Evolutionary conservation across 75 land plant species (phyloP).

Genomic region (Adiantum capillusveneris): DNA sequence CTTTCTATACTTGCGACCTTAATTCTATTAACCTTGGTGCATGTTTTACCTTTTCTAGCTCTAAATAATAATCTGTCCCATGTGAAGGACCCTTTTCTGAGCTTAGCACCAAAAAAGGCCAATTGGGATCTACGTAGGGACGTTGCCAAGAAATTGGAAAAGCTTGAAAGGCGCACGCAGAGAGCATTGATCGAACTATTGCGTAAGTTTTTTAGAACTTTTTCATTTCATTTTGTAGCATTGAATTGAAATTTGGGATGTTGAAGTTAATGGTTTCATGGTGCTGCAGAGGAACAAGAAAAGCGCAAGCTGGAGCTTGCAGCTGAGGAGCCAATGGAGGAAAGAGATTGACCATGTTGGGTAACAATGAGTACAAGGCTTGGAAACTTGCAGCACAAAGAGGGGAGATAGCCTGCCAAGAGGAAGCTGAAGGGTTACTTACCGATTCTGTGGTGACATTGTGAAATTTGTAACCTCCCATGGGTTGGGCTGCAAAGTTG

Average conservation of each 20-base stretch:
- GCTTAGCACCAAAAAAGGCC: slow-evolving; percentile 96
- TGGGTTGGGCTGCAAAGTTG: no score
- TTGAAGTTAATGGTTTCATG: not conserved
- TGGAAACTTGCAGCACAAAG: no score
- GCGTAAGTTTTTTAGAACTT: slow-evolving; percentile 40
- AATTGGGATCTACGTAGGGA: slow-evolving; percentile 97
- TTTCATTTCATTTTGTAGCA: not conserved
- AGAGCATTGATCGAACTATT: slow-evolving; percentile 74
- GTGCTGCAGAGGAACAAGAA: slow-evolving; percentile 17
- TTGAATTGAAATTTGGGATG: not conserved
- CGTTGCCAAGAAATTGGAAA: slow-evolving; percentile 92
- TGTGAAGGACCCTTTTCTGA: slow-evolving; percentile 85
- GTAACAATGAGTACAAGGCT: no score
- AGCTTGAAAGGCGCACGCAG: slow-evolving; percentile 91
- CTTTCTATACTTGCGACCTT: not conserved
- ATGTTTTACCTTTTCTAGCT: not conserved
- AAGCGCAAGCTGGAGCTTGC: slow-evolving; percentile 9
- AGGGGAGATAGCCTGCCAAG: no score
- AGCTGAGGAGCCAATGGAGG: slow-evolving; percentile 1
- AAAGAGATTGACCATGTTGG: not conserved
- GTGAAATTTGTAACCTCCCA: no score
- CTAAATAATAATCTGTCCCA: not conserved
- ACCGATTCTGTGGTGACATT: no score
- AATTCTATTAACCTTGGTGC: not conserved
- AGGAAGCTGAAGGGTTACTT: no score